phyloP scores from a whole-genome alignment of 345 rosid species.

The Durio zibethinus region DNA sequence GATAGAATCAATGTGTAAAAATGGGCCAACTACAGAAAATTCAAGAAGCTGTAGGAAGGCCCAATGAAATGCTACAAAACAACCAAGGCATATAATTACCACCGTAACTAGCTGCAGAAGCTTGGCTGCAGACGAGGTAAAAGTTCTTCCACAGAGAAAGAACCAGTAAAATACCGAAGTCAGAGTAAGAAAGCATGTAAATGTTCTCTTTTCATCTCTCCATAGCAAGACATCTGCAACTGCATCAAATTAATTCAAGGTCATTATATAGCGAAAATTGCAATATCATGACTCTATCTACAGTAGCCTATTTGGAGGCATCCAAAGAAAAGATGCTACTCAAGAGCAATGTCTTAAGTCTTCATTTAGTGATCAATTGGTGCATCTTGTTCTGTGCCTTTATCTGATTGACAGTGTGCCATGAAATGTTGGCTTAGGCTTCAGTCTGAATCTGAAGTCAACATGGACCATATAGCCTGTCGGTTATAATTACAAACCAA shows the following conservation, averaged over 20 bases:
- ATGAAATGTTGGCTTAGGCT: slow-evolving; percentile 1
- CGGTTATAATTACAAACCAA: not conserved
- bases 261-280: slow-evolving; percentile 6
- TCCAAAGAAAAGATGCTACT: not conserved
- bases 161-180: slow-evolving; percentile 68
- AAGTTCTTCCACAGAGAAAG: slow-evolving; percentile 68
- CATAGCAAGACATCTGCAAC: slow-evolving; percentile 86
- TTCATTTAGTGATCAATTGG: not conserved
- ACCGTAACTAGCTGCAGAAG: slow-evolving; percentile 52
- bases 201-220: slow-evolving; percentile 89
- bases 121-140: slow-evolving; percentile 63
- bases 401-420: not conserved
- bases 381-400: not conserved
- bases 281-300: not conserved
- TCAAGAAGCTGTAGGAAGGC: not conserved
- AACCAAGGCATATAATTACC: not conserved
- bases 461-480: not conserved
- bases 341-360: not conserved
- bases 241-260: slow-evolving; percentile 39
- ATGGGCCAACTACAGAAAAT: not conserved
- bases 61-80: not conserved
- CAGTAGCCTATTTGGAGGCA: not conserved
- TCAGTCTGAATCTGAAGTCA: not conserved
- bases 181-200: slow-evolving; percentile 49
- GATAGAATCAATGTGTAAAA: not conserved